Percentiles rank a stretch among this genome's conserved stretches.
These are phyloP conservation scores for Phytophthora sp. DNA, from an alignment of 352 stramenopile species.

Conservation along the genomic window DNA sequence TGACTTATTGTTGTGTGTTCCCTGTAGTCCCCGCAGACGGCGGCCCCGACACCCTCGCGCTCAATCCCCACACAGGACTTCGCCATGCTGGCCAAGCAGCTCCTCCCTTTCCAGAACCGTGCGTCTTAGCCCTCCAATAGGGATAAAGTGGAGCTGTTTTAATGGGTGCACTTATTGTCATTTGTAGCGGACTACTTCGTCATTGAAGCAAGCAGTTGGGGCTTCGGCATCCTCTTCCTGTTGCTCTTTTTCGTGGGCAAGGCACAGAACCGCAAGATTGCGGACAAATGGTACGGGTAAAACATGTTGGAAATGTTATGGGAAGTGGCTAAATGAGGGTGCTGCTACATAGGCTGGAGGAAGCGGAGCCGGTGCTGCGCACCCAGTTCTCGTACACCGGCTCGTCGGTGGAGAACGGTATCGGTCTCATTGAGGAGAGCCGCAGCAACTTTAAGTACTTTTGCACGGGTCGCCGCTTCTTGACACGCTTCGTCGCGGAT, in stretches of 20 bases:
- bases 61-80: slow-evolving; percentile 30
- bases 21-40: slow-evolving; percentile 16
- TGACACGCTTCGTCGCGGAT: slow-evolving; percentile 70
- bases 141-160: neutral
- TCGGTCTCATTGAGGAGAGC: slow-evolving; percentile 75
- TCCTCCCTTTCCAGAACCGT: slow-evolving; percentile 50
- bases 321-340: neutral
- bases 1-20: neutral
- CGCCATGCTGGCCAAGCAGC: slow-evolving; percentile 31
- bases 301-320: neutral
- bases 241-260: slow-evolving; percentile 71
- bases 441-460: slow-evolving; percentile 88
- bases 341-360: slow-evolving; percentile 54
- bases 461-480: slow-evolving; percentile 80
- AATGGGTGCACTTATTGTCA: slow-evolving; percentile 1
- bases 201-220: slow-evolving; percentile 54
- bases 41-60: slow-evolving; percentile 4
- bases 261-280: slow-evolving; percentile 68
- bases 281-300: slow-evolving; percentile 60
- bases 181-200: slow-evolving; percentile 54
- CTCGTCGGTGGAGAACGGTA: slow-evolving; percentile 55
- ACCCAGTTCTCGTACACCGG: slow-evolving; percentile 84
- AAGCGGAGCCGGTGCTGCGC: slow-evolving; percentile 63
- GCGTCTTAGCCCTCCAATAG: slow-evolving; percentile 3
- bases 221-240: slow-evolving; percentile 57